Base-by-base conservation (phyloP, 2,329 filamentous ascomycete species). In the Pyricularia grisea region DNA sequence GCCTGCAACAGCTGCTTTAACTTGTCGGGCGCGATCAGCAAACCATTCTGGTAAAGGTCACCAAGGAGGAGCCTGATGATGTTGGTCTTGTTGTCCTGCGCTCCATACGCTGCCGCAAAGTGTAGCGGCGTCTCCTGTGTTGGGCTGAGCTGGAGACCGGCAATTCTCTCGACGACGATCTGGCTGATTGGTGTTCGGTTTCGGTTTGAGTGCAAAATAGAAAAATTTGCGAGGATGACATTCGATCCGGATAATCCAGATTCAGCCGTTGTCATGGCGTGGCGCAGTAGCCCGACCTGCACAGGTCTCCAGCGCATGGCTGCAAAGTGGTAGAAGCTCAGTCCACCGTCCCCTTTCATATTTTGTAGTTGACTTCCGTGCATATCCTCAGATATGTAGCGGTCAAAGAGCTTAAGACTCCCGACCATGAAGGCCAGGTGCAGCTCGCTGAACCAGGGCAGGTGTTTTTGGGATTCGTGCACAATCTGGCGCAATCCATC, bases 61-160 rank as follows among this genome's bases (percentile, higher is more conserved):
- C 60, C 67, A 0, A 68, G 67, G 10, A 68, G 67, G 5, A 65
- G 4, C 25, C 27, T 42, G 60, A 68, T 50, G 30, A 68, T 23
- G 20, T 58, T 23, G 25, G 36, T 61, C 31, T 65, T 33, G 2
- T 27, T 30, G 9, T 68, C 33, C 12, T 28, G 20, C 9, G 10
- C 7, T 27, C 60, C 67, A 25, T 68, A 68, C 17, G 67, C 67
- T 33, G 67, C 67, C 2, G 67, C 67, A 33, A 68, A 65, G 33
- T 68, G 67, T 2, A 68, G 67, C 23, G 61, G 50, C n/a, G 17
- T 65, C 3, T 68, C 67, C 2, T 20, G 28, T 14, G 65, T 66
- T 25, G 20, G 14, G 28, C 5, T 17, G 31, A 14, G 27, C 14
- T 14, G 65, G 31, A 42, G 30, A 66, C 30, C 30, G 14, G 11